phyloP scores from a whole-genome alignment of 176 grass and related monocot species.

The Carex parvula region DNA sequence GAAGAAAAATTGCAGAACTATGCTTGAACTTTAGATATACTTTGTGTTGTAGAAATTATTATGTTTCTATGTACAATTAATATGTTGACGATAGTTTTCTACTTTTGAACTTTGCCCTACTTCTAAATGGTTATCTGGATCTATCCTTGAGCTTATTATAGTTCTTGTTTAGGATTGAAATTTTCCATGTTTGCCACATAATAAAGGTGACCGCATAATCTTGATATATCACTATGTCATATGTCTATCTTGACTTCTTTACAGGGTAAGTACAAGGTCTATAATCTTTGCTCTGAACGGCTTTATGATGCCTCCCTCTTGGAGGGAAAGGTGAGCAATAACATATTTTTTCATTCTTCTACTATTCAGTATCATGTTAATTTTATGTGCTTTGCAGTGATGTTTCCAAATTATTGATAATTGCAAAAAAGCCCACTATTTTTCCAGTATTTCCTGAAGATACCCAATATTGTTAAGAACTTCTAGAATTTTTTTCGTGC shows the following conservation, averaged over 20 bases:
- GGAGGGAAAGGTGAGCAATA: conserved; percentile 80
- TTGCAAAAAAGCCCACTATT: not conserved
- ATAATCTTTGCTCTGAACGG: conserved; percentile 97
- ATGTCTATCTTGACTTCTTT: conserved; percentile 26
- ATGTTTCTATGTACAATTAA: not conserved
- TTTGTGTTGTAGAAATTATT: not conserved
- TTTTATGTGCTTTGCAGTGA: conserved; percentile 1
- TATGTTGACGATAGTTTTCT: not conserved
- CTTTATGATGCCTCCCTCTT: conserved; percentile 95
- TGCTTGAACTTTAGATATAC: not conserved
- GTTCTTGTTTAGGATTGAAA: not conserved
- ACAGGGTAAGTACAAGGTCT: conserved; percentile 98
- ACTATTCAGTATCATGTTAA: not conserved
- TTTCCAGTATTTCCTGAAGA: not conserved
- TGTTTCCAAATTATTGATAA: not conserved
- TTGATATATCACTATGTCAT: not conserved
- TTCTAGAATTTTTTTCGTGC: not conserved
- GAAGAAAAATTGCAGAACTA: too few species aligned
- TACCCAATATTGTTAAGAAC: not conserved
- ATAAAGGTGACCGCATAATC: not conserved
- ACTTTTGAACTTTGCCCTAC: not conserved
- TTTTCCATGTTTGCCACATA: too few species aligned
- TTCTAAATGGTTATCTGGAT: too few species aligned
- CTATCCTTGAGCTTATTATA: not conserved
- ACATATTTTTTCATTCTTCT: not conserved